These are phyloP conservation scores for Ensete glaucum DNA, from an alignment of 176 grass and related monocot genomes.

Conservation along the genomic window DNA sequence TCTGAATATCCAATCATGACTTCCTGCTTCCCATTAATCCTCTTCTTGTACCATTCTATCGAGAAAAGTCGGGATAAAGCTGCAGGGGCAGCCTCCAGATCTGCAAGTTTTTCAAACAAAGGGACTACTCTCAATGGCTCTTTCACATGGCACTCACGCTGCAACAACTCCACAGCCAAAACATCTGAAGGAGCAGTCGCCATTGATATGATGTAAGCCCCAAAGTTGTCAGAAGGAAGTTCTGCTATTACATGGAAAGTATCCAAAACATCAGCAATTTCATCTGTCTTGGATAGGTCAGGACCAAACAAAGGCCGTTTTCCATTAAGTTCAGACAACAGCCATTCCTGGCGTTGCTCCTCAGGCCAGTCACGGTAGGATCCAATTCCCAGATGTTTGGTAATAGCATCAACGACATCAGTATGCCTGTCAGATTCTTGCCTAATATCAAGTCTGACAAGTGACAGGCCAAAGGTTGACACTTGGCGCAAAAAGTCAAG, in stretches of 20 bases:
- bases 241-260: conserved; percentile 35
- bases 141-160: conserved; percentile 32
- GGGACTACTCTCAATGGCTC: conserved; percentile 33
- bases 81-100: conserved; percentile 29
- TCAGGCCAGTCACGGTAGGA: conserved; percentile 33
- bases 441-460: conserved; percentile 95
- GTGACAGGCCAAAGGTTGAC: conserved; percentile 81
- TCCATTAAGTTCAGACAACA: conserved; percentile 33
- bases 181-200: conserved; percentile 34
- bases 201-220: conserved; percentile 36
- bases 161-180: conserved; percentile 31
- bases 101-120: conserved; percentile 32
- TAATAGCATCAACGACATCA: conserved; percentile 33
- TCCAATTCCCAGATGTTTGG: conserved; percentile 27
- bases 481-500: conserved; percentile 92
- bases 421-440: conserved; percentile 88
- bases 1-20: conserved; percentile 41
- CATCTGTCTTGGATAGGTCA: conserved; percentile 32
- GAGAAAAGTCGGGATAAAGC: conserved; percentile 28
- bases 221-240: conserved; percentile 32
- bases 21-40: conserved; percentile 32
- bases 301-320: conserved; percentile 29
- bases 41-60: conserved; percentile 26
- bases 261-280: conserved; percentile 31
- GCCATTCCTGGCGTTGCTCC: conserved; percentile 26